Base-by-base conservation (phyloP, 2,329 filamentous ascomycete species). In the Colletotrichum nymphaeae region DNA sequence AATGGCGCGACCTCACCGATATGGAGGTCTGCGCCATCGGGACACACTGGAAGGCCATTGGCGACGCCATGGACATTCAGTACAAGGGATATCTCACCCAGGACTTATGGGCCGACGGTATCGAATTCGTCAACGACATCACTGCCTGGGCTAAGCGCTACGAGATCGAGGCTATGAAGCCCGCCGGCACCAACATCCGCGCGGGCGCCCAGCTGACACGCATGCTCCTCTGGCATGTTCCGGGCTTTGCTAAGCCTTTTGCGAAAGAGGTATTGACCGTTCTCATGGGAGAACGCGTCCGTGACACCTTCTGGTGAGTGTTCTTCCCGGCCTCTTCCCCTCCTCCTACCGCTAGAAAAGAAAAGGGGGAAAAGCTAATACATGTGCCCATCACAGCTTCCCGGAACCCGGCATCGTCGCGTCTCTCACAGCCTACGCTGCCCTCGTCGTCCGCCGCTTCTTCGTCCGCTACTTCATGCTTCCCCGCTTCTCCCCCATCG, bases 41-140 rank as follows among this genome's bases (percentile, higher is more conserved):
- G 19, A 91, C 89, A 0, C 90, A 93, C 77, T 95, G 93, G 93
- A 93, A 93, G 80, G 86, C 86, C 65, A 82, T 94, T 19, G 93
- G 93, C 16, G 91, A 94, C 76, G 89, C 89, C 65, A 93, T 95
- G 89, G 87, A 86, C 0, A 93, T 95, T 74, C 79, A 85, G 60
- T 90, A 89, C 76, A 79, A 80, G 28, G 81, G 81, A 1, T 78
- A 81, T 16, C 82, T 87, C 2, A 74, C 76, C 6, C 80, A 78
- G 37, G 76, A 81, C 11, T 65, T 56, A 8, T 90, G 88, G 87
- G 76, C 73, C 2, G 85, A 89, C 76, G 87, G 88, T 35, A 79
- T 89, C 32, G 87, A 88, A 58, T 90, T 89, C 77, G 81, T 83
- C 57, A 83, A 87, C 4, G 87, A 89, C 68, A 79, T 89, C 56